A percentile compares a stretch with the other conserved stretches of the same genome.
Evolutionary conservation across 1,139 yeast species (phyloP).

Genomic region (Blastobotrys niveus): DNA sequence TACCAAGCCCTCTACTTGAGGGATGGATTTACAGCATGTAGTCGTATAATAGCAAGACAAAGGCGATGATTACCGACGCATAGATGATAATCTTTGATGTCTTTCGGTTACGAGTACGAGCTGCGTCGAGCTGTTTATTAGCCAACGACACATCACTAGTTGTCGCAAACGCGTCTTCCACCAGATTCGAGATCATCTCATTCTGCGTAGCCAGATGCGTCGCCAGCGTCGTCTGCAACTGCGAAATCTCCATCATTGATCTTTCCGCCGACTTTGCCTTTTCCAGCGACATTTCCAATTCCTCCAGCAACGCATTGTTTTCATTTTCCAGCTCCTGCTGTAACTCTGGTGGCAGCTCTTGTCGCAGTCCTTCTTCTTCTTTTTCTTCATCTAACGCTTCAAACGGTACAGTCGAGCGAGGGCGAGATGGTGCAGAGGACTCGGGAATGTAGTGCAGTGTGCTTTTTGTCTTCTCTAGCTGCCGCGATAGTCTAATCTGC

Average conservation of each 20-base stretch:
- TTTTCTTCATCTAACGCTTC: constrained; percentile 19
- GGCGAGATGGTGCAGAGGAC: not conserved
- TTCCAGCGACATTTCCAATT: constrained; percentile 44
- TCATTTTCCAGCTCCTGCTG: constrained; percentile 65
- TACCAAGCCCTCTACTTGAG: not conserved
- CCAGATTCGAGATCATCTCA: constrained; percentile 59
- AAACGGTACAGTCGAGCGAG: not conserved
- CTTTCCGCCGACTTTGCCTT: constrained; percentile 52
- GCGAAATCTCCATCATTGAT: constrained; percentile 73
- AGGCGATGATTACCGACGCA: constrained; percentile 56
- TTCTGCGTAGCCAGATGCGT: constrained; percentile 72
- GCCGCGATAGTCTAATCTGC: constrained; percentile 34
- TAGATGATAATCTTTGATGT: constrained; percentile 64
- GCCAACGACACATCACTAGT: constrained; percentile 67
- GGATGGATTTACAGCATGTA: constrained; percentile 39
- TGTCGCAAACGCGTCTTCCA: constrained; percentile 67
- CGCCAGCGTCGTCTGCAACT: constrained; percentile 70
- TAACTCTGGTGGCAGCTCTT: constrained; percentile 52
- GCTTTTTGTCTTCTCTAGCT: constrained; percentile 31
- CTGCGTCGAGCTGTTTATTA: constrained; percentile 63
- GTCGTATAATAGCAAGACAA: constrained; percentile 60
- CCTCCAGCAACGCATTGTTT: constrained; percentile 65
- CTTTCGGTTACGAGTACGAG: constrained; percentile 63
- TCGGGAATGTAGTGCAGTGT: constrained; percentile 24
- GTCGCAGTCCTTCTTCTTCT: constrained; percentile 18